These are phyloP conservation scores for Schoenoplectus tabernaemontani DNA, from an alignment of 202 grass and related monocot species.

Conservation along the genomic window DNA sequence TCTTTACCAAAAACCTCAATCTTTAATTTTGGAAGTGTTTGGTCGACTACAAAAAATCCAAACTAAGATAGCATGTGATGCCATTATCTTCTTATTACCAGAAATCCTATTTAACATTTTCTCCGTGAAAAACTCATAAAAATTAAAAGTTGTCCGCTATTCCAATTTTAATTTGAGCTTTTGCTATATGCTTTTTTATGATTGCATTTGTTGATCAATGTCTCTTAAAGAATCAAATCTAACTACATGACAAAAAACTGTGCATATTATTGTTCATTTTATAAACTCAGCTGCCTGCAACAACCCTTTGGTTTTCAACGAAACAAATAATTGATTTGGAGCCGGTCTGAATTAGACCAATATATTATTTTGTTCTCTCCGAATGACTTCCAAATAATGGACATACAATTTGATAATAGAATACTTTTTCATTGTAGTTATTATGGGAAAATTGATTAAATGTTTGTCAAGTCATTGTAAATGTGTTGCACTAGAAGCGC, in stretches of 20 bases:
- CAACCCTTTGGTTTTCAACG: not conserved
- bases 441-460: too few species aligned
- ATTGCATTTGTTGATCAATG: slow-evolving; percentile 8
- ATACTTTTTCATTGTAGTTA: too few species aligned
- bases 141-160: not conserved
- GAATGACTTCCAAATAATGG: not conserved
- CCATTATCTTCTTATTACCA: not conserved
- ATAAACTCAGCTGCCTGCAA: not conserved
- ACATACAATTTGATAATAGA: not conserved
- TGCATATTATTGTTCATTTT: slow-evolving; percentile 3
- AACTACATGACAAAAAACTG: slow-evolving; percentile 1
- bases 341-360: not conserved
- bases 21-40: not conserved
- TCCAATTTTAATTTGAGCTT: not conserved
- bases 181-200: not conserved
- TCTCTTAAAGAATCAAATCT: slow-evolving; percentile 9
- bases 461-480: too few species aligned
- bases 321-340: not conserved
- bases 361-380: not conserved
- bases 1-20: not conserved
- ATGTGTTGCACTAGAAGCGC: not conserved
- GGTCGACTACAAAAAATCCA: not conserved
- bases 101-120: not conserved
- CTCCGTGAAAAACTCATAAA: not conserved
- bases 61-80: not conserved